Evolutionary conservation across 257 asterid genomes (phyloP), one percentile per base, ranked within the genome.

Genomic region (Mitragyna speciosa): DNA sequence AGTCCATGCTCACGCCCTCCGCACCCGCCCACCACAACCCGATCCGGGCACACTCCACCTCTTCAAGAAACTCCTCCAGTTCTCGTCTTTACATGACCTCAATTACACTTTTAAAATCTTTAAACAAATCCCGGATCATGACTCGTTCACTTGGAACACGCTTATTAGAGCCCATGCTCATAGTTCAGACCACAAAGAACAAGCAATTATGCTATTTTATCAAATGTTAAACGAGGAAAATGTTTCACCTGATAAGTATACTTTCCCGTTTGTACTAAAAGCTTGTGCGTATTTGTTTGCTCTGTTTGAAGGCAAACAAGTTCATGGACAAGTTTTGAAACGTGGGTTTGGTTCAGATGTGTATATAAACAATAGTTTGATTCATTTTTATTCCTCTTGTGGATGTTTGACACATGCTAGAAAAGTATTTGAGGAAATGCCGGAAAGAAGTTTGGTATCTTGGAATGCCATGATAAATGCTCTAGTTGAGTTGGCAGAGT

Each of bases 381-480:
- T 91, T 41, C 97, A 94, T 88, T 90, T 92, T 59, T 94, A 94
- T 66, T 85, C 91, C 1, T 87, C 96, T 15, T 89, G 98, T n/a
- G 97, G 97, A 66, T 80, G 86, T 70, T 70, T 80, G 45, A 79
- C 87, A 49, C 78, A 83, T 84, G 90, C 93, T 15, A 76, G 80
- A 59, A 82, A 83, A 36, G 85, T 93, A 87, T 93, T 93, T 65
- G 97, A 89, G 71, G 78, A 90, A 89, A 93, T 93, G 97, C 85
- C 84, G 14, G 90, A 88, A 9, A 83, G 89, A 85, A 94, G 93
- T 83, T 51, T 79, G 73, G 98, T 94, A 45, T 92, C 97, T 3
- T 92, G 97, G 97, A 94, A 94, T 31, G 89, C 84, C 65, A 87
- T 91, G 84, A 82, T 94, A 45, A 92, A 94, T 78, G 96, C 87